Evolutionary conservation across 1,284 basidiomycete genomes (phyloP).

Genomic region (Boletus nobilissimus): DNA sequence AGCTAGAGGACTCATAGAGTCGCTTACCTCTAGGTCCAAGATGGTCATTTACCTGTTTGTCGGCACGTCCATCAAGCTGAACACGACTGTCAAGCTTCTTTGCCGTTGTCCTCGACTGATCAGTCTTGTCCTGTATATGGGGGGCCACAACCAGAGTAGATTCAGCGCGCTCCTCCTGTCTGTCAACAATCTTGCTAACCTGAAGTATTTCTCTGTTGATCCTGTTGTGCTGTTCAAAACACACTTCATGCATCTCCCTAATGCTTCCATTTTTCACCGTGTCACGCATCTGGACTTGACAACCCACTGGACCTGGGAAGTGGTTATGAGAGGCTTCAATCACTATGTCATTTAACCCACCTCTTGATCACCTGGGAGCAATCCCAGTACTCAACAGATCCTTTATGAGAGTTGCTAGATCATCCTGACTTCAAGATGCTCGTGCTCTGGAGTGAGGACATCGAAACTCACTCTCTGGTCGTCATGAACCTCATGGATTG

Average conservation of each 20-base stretch:
- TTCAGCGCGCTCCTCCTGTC: not conserved
- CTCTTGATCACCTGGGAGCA: conserved; percentile 2
- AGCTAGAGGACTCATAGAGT: not conserved
- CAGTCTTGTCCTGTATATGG: not conserved
- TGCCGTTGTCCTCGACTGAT: not conserved
- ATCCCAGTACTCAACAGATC: not conserved
- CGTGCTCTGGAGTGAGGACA: conserved; percentile 2
- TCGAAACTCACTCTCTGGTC: not conserved
- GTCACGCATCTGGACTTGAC: not conserved
- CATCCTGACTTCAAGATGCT: not conserved
- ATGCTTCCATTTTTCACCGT: not conserved
- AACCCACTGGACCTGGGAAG: not conserved
- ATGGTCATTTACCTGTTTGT: not conserved
- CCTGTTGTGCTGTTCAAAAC: not conserved
- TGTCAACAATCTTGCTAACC: not conserved
- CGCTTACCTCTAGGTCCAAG: not conserved
- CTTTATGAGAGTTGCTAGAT: too few species aligned
- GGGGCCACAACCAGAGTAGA: too few species aligned
- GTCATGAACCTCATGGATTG: not conserved
- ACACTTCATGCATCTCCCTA: not conserved
- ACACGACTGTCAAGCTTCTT: not conserved
- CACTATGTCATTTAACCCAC: not conserved
- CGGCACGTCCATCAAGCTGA: not conserved
- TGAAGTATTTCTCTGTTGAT: not conserved
- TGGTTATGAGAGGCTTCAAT: not conserved